A percentile compares a stretch with the other conserved stretches of the same genome.
phyloP scores from a whole-genome alignment of 148 eudicot genomes.

The Fagopyrum esculentum region DNA sequence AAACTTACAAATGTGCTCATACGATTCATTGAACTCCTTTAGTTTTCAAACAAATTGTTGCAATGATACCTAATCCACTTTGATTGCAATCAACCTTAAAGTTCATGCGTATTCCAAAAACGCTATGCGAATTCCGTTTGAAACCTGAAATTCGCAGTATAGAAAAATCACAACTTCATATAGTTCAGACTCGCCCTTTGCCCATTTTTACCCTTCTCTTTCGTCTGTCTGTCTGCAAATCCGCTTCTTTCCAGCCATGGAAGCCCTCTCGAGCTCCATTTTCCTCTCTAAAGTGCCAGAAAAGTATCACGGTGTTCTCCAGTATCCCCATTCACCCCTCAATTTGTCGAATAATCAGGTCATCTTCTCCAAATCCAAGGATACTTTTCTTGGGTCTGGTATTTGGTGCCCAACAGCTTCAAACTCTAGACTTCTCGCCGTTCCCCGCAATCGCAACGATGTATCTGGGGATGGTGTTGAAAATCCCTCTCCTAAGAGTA shows the following conservation, averaged over 20 bases:
- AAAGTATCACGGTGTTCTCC: background rate
- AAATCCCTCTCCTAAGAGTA: conserved; percentile 15
- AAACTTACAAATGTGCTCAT: too few species aligned
- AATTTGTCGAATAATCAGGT: conserved; percentile 4
- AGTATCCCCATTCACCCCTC: background rate
- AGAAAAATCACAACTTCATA: background rate
- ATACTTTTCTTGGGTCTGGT: background rate
- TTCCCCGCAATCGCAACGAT: conserved; percentile 15
- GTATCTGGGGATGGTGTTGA: conserved; percentile 13
- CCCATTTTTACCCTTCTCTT: background rate
- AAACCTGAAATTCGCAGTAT: background rate
- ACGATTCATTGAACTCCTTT: too few species aligned
- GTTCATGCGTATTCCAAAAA: too few species aligned
- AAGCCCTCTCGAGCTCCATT: conserved; percentile 1
- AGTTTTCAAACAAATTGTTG: too few species aligned
- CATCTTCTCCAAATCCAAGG: conserved; percentile 1
- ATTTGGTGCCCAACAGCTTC: background rate
- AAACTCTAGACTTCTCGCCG: conserved; percentile 2
- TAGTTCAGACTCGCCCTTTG: background rate
- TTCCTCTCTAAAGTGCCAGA: conserved; percentile 8
- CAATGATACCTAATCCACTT: too few species aligned
- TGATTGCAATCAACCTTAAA: too few species aligned
- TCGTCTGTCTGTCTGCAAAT: background rate
- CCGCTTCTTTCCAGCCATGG: background rate
- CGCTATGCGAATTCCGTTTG: too few species aligned